A percentile compares a stretch with the other conserved stretches of the same genome.
phyloP scores from a whole-genome alignment of 257 asterid genomes.

The Dorcoceras hygrometricum region DNA sequence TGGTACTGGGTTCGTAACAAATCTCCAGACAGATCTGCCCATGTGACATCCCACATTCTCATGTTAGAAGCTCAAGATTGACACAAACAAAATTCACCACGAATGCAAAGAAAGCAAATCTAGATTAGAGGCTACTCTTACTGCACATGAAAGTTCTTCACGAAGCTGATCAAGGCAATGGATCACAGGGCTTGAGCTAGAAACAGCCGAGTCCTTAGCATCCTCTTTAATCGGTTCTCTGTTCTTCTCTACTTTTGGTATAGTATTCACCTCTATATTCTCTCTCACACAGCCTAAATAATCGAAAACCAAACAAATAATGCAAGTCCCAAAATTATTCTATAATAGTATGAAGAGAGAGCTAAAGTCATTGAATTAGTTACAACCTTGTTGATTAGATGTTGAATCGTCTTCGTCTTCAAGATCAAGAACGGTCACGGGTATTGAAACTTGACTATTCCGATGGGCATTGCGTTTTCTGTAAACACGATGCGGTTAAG shows the following conservation, averaged over 20 bases:
- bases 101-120: neutral
- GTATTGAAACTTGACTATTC: constrained; percentile 47
- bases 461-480: constrained; percentile 71
- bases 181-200: constrained; percentile 42
- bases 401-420: constrained; percentile 49
- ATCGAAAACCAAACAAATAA: constrained; percentile 5
- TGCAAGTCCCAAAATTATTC: neutral
- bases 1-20: constrained; percentile 93
- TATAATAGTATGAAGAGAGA: neutral
- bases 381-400: constrained; percentile 45
- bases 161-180: constrained; percentile 84
- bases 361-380: neutral
- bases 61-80: neutral
- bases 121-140: constrained; percentile 30
- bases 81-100: neutral
- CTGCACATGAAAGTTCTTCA: constrained; percentile 98
- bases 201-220: constrained; percentile 29
- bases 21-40: constrained; percentile 94
- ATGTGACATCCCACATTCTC: constrained; percentile 9
- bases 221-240: constrained; percentile 31
- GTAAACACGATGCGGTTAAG: constrained; percentile 21
- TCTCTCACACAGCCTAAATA: constrained; percentile 34
- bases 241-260: constrained; percentile 29
- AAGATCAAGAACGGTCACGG: constrained; percentile 55
- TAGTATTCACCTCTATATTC: constrained; percentile 21